Evolutionary conservation across 1,139 yeast genomes (phyloP), one percentile per base, ranked within the genome.

Genomic region (Geotrichum restrictum): DNA sequence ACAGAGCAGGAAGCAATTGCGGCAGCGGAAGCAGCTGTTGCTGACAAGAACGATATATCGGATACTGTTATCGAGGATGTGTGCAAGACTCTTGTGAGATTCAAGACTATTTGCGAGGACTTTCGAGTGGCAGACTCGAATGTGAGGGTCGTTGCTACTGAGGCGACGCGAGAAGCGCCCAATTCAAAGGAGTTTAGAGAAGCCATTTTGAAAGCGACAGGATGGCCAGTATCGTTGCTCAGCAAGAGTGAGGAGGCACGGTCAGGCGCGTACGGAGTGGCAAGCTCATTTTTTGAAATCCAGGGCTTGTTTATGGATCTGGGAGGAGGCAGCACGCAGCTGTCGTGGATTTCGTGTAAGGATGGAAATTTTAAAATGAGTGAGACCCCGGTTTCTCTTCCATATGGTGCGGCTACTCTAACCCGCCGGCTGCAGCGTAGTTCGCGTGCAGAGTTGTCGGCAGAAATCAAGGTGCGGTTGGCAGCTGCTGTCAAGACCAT

Each of bases 391-490:
- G 79, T 80, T 1, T 77, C 83, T 1, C 64, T 82, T 46, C 87
- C 87, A 1, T 83, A 80, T 62, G 88, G 88, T 14, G 83, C 86
- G 0, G 85, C 84, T 24, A 81, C 83, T 0, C 67, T 82, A 41
- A 74, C 83, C 0, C 73, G 80, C 56, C 69, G 85, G 57, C 66
- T 81, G 57, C 70, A 70, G 54, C 64, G 70, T 49, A 83, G 80
- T 74, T 41, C 42, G 3, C 13, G 38, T 38, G 45, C 38, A 18
- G 55, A 48, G 7, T 55, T 65, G 13, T 51, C 52, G 5, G 52
- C 48, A 5, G 68, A 65, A 49, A 59, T 66, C 49, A 49, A 50
- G 18, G 55, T 48, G n/a, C 55, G 60, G 10, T 75, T 77, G 55
- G 69, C 70, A 36, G 67, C 72, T 31, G 83, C 84, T 0, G 64